Percentiles rank a stretch among this genome's conserved stretches.
phyloP scores from a whole-genome alignment of 2,329 filamentous ascomycete species.

The Fusarium sp. region DNA sequence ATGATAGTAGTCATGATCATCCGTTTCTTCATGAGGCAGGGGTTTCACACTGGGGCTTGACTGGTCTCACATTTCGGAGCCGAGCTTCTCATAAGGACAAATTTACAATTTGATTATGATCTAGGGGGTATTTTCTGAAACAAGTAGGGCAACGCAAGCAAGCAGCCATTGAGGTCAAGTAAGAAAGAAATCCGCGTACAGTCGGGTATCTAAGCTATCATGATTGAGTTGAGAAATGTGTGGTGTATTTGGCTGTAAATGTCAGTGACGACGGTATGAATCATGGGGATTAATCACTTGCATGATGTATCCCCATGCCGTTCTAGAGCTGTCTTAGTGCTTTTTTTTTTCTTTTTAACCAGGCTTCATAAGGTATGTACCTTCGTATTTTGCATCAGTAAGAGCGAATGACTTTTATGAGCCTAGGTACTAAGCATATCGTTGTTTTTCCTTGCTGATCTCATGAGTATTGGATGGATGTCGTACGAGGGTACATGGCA shows the following conservation, averaged over 20 bases:
- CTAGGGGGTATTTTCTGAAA: not conserved
- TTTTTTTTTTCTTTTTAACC: not conserved
- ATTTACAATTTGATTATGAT: not conserved
- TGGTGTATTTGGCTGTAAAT: slow-evolving; percentile 1
- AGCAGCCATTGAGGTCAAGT: not conserved
- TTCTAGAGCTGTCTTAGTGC: not conserved
- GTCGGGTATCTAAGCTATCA: not conserved
- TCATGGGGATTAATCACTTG: slow-evolving; percentile 4
- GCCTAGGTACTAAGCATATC: not conserved
- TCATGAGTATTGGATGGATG: slow-evolving; percentile 2
- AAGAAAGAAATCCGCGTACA: not conserved
- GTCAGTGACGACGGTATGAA: slow-evolving; percentile 4
- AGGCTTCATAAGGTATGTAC: too few relatives aligned
- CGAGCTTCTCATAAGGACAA: not conserved
- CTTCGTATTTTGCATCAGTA: not conserved
- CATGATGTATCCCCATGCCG: not conserved
- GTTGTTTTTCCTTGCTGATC: slow-evolving; percentile 2
- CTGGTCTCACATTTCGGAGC: slow-evolving; percentile 20
- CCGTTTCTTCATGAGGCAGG: slow-evolving; percentile 16
- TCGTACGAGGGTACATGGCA: slow-evolving; percentile 1
- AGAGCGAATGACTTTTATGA: not conserved
- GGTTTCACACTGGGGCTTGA: slow-evolving; percentile 6
- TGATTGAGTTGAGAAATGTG: not conserved
- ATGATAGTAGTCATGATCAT: slow-evolving; percentile 29
- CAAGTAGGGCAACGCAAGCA: not conserved